phyloP scores from a whole-genome alignment of 2,329 filamentous ascomycete species.

The Hysterium pulicare region DNA sequence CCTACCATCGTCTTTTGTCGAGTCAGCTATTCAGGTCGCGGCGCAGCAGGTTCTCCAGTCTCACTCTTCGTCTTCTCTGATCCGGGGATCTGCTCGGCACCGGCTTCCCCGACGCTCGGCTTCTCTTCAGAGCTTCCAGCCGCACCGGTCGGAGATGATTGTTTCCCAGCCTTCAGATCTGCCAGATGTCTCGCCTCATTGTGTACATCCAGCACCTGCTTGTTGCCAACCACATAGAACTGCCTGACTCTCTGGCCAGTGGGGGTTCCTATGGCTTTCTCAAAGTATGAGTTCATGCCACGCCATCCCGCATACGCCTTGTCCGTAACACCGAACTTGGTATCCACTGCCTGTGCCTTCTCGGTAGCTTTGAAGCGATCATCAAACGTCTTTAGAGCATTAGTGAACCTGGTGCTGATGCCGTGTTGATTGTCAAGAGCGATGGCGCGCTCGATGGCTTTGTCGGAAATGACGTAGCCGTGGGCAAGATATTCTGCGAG shows the following conservation, averaged over 20 bases:
- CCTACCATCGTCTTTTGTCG: no score
- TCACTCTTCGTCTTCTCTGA: conserved; percentile 48
- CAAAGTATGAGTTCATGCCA: conserved; percentile 83
- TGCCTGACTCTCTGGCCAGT: conserved; percentile 82
- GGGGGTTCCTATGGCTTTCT: conserved; percentile 83
- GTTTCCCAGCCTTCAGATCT: conserved; percentile 72
- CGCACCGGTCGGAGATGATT: conserved; percentile 45
- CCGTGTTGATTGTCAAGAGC: conserved; percentile 87
- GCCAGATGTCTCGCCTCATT: conserved; percentile 84
- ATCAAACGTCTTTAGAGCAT: conserved; percentile 73
- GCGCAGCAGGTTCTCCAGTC: no score
- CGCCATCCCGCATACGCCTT: conserved; percentile 66
- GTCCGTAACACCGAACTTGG: conserved; percentile 75
- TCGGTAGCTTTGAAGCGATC: conserved; percentile 83
- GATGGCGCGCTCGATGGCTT: conserved; percentile 77
- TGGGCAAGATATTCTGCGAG: conserved; percentile 95
- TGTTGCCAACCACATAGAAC: conserved; percentile 82
- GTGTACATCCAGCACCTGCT: conserved; percentile 93
- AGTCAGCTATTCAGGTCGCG: no score
- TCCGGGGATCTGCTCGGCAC: conserved; percentile 38
- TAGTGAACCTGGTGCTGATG: conserved; percentile 75
- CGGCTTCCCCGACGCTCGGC: conserved; percentile 33
- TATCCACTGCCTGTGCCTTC: conserved; percentile 78
- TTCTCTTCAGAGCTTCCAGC: conserved; percentile 22
- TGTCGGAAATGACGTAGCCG: conserved; percentile 79